Percentiles rank a stretch among this genome's conserved stretches.
Conservation (phyloP, 306 rosid genomes). For the Ziziphus jujuba region DNA sequence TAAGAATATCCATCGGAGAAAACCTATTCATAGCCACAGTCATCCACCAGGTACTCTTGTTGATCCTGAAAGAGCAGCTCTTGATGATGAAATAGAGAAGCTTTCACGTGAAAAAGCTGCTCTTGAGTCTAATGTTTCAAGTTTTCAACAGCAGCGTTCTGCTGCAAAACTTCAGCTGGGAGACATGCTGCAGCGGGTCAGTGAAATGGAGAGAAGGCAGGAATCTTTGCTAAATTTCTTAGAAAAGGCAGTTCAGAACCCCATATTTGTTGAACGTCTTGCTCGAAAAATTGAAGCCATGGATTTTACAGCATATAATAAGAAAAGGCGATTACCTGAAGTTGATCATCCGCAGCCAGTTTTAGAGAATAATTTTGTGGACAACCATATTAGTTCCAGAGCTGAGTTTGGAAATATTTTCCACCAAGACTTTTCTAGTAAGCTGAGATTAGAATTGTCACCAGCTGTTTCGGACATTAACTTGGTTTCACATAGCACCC, state of each 20-base stretch:
- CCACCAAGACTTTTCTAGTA: conserved; percentile 81
- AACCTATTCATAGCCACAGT: conserved; percentile 98
- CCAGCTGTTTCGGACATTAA: conserved; percentile 82
- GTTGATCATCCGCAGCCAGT: conserved; percentile 46
- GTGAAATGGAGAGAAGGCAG: conserved; percentile 71
- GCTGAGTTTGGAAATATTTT: conserved; percentile 65
- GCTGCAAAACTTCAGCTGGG: conserved; percentile 61
- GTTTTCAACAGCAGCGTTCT: conserved; percentile 54
- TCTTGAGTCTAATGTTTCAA: conserved; percentile 62
- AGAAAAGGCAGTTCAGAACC: conserved; percentile 72
- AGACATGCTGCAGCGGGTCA: conserved; percentile 54
- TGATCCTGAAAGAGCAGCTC: conserved; percentile 85
- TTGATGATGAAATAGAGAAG: conserved; percentile 85
- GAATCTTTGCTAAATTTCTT: conserved; percentile 44
- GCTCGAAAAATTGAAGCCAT: conserved; percentile 67
- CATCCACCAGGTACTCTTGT: conserved; percentile 72
- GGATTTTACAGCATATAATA: conserved; percentile 75
- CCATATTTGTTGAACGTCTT: conserved; percentile 62
- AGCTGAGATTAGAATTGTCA: conserved; percentile 79
- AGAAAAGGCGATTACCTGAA: conserved; percentile 87
- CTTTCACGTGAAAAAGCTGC: conserved; percentile 61
- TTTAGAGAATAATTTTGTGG: conserved; percentile 58
- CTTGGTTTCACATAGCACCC: conserved; percentile 80
- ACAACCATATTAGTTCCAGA: conserved; percentile 62
- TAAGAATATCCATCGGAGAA: conserved; percentile 89